Base-by-base conservation (phyloP, 225 moss, liverwort and hornwort genomes). In the Rhytidiadelphus loreus region DNA sequence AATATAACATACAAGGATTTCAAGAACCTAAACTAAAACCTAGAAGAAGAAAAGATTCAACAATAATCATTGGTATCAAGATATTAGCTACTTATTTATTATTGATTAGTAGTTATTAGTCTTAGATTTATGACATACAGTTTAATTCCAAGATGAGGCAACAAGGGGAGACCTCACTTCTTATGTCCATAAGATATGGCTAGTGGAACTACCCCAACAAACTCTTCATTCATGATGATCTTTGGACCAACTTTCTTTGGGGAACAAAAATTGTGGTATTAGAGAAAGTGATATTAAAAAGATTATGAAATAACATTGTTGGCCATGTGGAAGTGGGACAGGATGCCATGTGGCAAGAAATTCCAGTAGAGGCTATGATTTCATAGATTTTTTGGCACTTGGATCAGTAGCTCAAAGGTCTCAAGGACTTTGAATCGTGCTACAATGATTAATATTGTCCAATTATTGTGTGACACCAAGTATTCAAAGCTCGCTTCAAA, bases 91-190 rank as follows among this genome's bases (percentile, higher is more conserved):
- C 28, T 69, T 24, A 2, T 71, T 43, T 13, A 26, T 43, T 26
- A 14, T 26, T 41, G 41, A 8, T 41, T 70, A 41, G 4, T 25
- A 7, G 2, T 30, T 12, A 26, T 22, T 26, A 71, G 5, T 26
- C 26, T 2, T 69, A 39, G 4, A 1, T 43, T 0, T 16, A 0
- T 43, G 13, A 71, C 16, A 71, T 28, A 41, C 1, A 71, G 0
- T 26, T 15, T 43, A 26, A 5, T 1, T 16, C 3, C 2, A 16
- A 1, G 16, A 71, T 2, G 16, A n/a, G n/a, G n/a, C 16, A 71
- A 16, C 5, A 26, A 43, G 1, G 5, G 3, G 15, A 43, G 12
- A 26, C 43, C 5, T 71, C 8, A 25, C 16, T 43, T 71, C 5
- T 8, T 3, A 71, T 26, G 4, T 12, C 6, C 13, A 0, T 69